Conservation (phyloP, 768 basidiomycete species). For the Leccinum aurantiacum region DNA sequence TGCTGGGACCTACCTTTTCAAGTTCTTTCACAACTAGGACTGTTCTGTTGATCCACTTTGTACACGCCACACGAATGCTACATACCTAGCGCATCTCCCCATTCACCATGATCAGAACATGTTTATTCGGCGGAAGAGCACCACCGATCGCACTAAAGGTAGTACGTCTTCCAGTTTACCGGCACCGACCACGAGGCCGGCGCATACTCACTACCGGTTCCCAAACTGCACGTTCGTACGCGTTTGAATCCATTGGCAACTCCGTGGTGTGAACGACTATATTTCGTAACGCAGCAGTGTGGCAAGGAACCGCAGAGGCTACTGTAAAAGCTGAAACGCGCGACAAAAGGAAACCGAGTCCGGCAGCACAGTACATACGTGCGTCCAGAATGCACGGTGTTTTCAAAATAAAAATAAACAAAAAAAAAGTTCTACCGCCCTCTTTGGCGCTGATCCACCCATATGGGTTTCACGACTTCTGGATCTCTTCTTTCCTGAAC, state of each 20-base stretch:
- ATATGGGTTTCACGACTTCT: constrained; percentile 34
- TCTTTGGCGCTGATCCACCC: constrained; percentile 30
- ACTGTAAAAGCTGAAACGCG: neutral
- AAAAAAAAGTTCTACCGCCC: constrained; percentile 6
- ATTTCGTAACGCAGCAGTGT: neutral
- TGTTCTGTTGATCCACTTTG: neutral
- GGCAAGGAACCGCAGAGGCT: neutral
- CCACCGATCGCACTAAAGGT: neutral
- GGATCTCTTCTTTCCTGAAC: constrained; percentile 27
- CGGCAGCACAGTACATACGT: neutral
- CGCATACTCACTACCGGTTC: neutral
- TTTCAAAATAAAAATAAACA: neutral
- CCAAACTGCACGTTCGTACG: neutral
- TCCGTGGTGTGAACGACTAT: neutral
- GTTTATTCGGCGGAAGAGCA: neutral
- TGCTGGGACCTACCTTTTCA: neutral
- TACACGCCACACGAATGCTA: constrained; percentile 5
- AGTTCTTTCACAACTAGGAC: neutral
- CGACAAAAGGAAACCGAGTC: neutral
- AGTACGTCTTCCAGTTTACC: neutral
- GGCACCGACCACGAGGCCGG: neutral
- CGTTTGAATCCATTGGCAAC: neutral
- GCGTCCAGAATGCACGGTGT: neutral
- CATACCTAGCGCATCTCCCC: constrained; percentile 1
- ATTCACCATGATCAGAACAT: neutral